Conservation (phyloP, 305 asterid species). For the Solanum chacoense region DNA sequence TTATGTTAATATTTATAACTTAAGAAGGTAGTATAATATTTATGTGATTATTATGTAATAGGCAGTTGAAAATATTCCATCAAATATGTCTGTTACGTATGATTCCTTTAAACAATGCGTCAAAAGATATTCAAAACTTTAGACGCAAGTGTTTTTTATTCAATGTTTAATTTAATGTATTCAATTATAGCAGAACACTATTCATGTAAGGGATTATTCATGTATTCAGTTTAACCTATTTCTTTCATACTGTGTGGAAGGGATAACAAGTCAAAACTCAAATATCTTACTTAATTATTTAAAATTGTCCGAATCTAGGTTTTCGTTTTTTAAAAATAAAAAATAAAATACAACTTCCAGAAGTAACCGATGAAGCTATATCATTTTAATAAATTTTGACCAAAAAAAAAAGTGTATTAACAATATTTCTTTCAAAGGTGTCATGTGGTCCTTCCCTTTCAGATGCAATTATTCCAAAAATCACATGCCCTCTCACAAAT, state of each 20-base stretch:
- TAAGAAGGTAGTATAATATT: background rate
- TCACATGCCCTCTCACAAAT: conserved; percentile 23
- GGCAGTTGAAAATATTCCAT: background rate
- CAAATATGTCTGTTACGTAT: background rate
- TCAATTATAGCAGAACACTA: background rate
- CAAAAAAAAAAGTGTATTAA: background rate
- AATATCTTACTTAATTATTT: background rate
- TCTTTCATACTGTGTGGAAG: background rate
- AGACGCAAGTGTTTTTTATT: background rate
- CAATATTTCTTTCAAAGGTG: conserved; percentile 13
- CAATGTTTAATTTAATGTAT: background rate
- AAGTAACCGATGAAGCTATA: background rate
- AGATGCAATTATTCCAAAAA: conserved; percentile 35
- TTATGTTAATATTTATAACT: background rate
- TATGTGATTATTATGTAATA: background rate
- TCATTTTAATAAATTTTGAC: background rate
- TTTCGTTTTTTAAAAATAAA: background rate
- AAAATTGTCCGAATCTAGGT: too few species aligned
- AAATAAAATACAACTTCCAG: background rate
- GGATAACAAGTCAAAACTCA: background rate
- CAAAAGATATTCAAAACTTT: background rate
- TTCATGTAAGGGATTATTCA: background rate
- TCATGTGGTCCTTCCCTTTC: conserved; percentile 47
- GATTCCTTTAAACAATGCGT: background rate
- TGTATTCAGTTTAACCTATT: background rate